Evolutionary conservation across 2,329 filamentous ascomycete genomes (phyloP), one percentile per base, ranked within the genome.

Genomic region (Gaeumannomyces sp.): DNA sequence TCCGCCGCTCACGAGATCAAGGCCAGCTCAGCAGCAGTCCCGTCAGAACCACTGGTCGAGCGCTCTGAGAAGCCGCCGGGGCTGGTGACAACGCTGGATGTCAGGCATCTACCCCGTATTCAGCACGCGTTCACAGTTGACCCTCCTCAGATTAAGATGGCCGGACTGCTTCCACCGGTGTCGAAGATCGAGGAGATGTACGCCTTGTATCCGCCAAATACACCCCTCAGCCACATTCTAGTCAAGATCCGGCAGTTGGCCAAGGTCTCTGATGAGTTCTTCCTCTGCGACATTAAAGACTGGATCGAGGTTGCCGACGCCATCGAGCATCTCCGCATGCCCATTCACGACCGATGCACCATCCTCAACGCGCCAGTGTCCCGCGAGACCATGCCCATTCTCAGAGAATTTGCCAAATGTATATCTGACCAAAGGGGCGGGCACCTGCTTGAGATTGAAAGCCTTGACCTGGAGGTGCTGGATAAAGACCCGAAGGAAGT

Each of bases 221-320:
- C 91, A 0, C 92, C 93, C 0, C 90, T 98, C 69, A 89, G 88
- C 68, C 97, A 93, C 72, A 87, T 98, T 66, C 76, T 98, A 65
- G 81, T 88, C 67, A 89, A 90, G 2, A 80, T 98, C 61, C 82
- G 89, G 67, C 88, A 92, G 65, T 81, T 94, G 11, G 84, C 86
- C 2, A 79, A 81, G 33, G 78, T 90, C 13, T 85, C 88, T 64
- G 76, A 82, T 0, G 82, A 84, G 1, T 98, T 92, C 75, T 86
- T 89, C 68, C 78, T 98, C 62, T 92, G 89, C 70, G 77, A 80
- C 16, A 74, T 92, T 11, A 80, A 80, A 63, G 85, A 89, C 60
- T 83, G 85, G 66, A 76, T 94, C 25, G 78, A 81, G 45, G 82
- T 93, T 65, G 88, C 92, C 35, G 90, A 95, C 70, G 73, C 86